Conservation (phyloP, 106 monocot species). For the Apostasia shenzhenica region DNA sequence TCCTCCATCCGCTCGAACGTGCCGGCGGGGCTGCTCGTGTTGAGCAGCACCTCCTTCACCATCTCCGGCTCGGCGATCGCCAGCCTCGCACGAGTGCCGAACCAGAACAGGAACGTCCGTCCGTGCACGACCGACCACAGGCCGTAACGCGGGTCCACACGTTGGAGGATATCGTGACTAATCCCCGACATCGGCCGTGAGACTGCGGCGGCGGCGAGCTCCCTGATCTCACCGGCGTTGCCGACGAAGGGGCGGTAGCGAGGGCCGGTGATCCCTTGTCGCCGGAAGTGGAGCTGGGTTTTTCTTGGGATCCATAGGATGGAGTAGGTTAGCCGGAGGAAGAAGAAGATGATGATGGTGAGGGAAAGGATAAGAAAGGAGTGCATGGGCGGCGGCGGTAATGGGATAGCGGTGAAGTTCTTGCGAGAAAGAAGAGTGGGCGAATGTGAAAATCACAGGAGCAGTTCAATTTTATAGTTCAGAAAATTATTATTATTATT, state of each 20-base stretch:
- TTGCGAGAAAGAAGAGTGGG: too few relatives aligned
- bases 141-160: conserved; percentile 4
- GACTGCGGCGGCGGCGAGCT: not conserved
- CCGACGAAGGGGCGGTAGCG: conserved; percentile 5
- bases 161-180: not conserved
- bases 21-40: not conserved
- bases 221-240: conserved; percentile 1
- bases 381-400: not conserved
- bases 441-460: too few relatives aligned
- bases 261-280: conserved; percentile 7
- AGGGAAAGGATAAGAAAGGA: not conserved
- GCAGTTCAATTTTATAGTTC: too few relatives aligned
- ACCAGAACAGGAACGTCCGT: conserved; percentile 3
- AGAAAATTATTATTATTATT: too few relatives aligned
- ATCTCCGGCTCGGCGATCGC: conserved; percentile 8
- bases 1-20: conserved; percentile 6
- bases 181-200: not conserved
- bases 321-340: not conserved
- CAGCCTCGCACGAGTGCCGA: conserved; percentile 6
- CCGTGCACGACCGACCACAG: conserved; percentile 3
- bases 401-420: too few relatives aligned
- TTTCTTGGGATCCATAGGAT: not conserved
- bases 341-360: not conserved
- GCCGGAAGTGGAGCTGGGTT: conserved; percentile 8
- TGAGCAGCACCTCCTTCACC: conserved; percentile 10